Percentiles rank a stretch among this genome's conserved stretches.
Evolutionary conservation across 108 stramenopile genomes (phyloP).

Genomic region (Cyclotella baltica): DNA sequence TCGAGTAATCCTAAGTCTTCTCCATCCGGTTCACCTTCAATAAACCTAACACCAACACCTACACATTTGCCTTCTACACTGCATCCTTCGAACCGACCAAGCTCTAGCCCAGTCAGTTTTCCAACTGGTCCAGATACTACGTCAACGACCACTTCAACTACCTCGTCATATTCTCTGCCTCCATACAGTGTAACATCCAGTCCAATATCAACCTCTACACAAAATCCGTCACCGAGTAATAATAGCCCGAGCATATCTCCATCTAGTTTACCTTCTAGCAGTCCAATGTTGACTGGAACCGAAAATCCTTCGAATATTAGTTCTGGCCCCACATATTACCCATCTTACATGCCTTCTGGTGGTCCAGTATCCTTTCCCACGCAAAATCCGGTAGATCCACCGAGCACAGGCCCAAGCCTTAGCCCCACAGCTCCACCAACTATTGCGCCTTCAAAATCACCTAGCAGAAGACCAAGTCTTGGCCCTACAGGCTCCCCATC

Average conservation of each 20-base stretch:
- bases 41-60: background rate
- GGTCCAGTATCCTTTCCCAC: too few species aligned
- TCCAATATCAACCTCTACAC: background rate
- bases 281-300: background rate
- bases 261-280: background rate
- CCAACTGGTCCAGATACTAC: too few species aligned
- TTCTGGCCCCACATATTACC: too few species aligned
- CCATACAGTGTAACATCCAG: too few species aligned
- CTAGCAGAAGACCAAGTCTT: background rate
- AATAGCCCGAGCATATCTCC: background rate
- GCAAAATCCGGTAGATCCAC: too few species aligned
- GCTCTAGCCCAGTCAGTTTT: background rate
- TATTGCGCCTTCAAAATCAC: conserved; percentile 5
- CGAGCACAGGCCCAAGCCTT: too few species aligned
- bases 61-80: too few species aligned
- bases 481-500: background rate
- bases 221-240: background rate
- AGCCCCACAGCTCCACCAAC: background rate
- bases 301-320: too few species aligned
- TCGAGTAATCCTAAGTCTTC: too few species aligned
- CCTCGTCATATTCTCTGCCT: background rate
- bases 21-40: too few species aligned
- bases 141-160: background rate
- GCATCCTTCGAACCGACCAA: background rate
- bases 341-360: too few species aligned